Percentiles rank a stretch among this genome's conserved stretches.
Conservation (phyloP, 805 yeast species). For the Lachancea meyersii region DNA sequence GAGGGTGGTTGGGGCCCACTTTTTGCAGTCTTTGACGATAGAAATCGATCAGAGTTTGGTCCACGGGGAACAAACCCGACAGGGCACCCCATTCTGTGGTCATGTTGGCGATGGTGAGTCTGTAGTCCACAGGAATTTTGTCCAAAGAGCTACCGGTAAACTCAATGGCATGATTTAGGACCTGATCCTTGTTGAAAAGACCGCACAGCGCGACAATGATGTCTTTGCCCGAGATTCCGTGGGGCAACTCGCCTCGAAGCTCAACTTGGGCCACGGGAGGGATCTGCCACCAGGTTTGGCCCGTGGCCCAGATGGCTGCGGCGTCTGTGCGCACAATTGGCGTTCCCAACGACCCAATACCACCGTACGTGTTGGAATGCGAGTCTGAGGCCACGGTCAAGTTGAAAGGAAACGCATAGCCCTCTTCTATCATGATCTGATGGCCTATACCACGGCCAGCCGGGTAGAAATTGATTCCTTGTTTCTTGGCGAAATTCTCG, state of each 20-base stretch:
- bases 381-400: constrained; percentile 96
- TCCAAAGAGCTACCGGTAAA: constrained; percentile 78
- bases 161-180: constrained; percentile 87
- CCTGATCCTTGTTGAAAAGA: constrained; percentile 84
- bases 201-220: constrained; percentile 96
- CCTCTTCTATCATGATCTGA: constrained; percentile 98
- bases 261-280: constrained; percentile 97
- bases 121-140: constrained; percentile 66
- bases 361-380: constrained; percentile 97
- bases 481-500: constrained; percentile 80
- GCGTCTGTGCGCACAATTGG: constrained; percentile 99
- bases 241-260: constrained; percentile 70
- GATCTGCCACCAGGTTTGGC: constrained; percentile 99
- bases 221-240: constrained; percentile 92
- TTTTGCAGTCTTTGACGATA: constrained; percentile 54
- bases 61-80: constrained; percentile 97
- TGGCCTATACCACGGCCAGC: constrained; percentile 99
- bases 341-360: constrained; percentile 91
- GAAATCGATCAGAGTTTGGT: constrained; percentile 67
- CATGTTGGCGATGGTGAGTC: constrained; percentile 93
- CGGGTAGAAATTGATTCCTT: constrained; percentile 94
- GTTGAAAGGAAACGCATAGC: constrained; percentile 92
- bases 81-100: constrained; percentile 99
- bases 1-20: constrained; percentile 67
- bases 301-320: constrained; percentile 99